Percentiles rank a stretch among this genome's conserved stretches.
These are phyloP conservation scores for Quercus agrifolia DNA, from an alignment of 306 rosid species.

Conservation along the genomic window DNA sequence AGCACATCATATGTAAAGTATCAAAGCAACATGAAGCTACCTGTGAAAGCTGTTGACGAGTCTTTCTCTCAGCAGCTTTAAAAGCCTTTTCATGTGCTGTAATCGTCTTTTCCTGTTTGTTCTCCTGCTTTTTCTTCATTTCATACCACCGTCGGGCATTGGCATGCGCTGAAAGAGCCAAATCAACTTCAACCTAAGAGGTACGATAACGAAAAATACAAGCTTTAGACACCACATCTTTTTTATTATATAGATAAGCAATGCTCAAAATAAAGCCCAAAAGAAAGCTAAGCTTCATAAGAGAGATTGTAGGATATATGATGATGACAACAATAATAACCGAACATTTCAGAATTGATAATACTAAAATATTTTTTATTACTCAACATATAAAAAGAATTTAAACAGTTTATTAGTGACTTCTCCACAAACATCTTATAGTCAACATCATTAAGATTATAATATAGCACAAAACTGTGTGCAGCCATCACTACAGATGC, in stretches of 20 bases:
- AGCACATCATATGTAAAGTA: slow-evolving; percentile 3
- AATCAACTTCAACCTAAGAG: slow-evolving; percentile 84
- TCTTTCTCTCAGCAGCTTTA: slow-evolving; percentile 97
- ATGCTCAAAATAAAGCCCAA: background rate
- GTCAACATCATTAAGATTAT: background rate
- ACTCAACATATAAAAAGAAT: background rate
- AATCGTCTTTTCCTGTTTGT: slow-evolving; percentile 89
- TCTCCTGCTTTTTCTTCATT: slow-evolving; percentile 89
- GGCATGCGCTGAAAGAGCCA: slow-evolving; percentile 93
- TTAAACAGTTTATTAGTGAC: background rate
- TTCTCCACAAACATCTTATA: background rate
- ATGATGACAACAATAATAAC: background rate
- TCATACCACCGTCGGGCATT: slow-evolving; percentile 97
- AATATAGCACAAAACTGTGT: background rate
- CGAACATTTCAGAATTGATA: background rate
- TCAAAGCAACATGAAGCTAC: slow-evolving; percentile 35
- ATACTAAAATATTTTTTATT: background rate
- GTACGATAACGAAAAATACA: slow-evolving; percentile 2
- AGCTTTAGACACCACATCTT: background rate
- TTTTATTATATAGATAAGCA: background rate
- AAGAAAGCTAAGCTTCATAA: background rate
- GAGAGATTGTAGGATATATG: background rate
- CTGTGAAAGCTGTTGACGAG: slow-evolving; percentile 88
- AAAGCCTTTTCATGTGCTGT: slow-evolving; percentile 95
- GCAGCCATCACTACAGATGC: background rate